Evolutionary conservation across 495 filamentous ascomycete species (phyloP), one percentile per base, ranked within the genome.

Genomic region (Lasiosphaeria hispida): DNA sequence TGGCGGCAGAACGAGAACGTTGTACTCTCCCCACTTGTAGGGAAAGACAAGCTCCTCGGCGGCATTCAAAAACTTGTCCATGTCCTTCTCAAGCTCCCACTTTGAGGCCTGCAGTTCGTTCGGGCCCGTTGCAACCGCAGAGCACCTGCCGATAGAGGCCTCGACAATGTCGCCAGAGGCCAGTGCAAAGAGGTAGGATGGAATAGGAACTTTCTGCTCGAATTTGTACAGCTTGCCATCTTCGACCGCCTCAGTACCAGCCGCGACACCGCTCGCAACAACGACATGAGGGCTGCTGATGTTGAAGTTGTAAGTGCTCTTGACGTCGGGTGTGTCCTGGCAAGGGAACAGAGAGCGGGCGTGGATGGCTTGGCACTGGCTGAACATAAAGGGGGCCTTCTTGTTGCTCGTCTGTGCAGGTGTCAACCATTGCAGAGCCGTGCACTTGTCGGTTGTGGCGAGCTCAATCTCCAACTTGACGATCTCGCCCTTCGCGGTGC

Each of bases 361-460:
- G 63, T 97, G 90, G 62, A 98, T 98, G 39, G 92, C 91, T 76
- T 98, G 93, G 72, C 92, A 96, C 83, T 97, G 93, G 38, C 90
- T 93, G 79, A 96, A 97, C 86, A 97, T 94, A 69, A 96, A 97
- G 7, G 93, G 93, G 63, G 91, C 86, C 64, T 92, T 92, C 71
- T 89, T 90, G 78, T 94, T 96, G 44, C 87, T 88, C 3, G 93
- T 96, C 76, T 98, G 93, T 18, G 87, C 85, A 7, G 90, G 88
- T 0, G 86, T 90, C 72, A 97, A 76, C 93, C 93, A 97, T 73
- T 96, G 92, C 48, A 97, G 78, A 0, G 92, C 93, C 7, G 92
- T 96, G 70, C 93, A 96, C 59, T 89, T 81, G 13, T 88, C 81
- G 2, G 92, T 97, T 9, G 93, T 97, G 48, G 79, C 74, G 40